Conservation (phyloP, 2,329 filamentous ascomycete genomes). For the Calonectria pseudoturangicola region DNA sequence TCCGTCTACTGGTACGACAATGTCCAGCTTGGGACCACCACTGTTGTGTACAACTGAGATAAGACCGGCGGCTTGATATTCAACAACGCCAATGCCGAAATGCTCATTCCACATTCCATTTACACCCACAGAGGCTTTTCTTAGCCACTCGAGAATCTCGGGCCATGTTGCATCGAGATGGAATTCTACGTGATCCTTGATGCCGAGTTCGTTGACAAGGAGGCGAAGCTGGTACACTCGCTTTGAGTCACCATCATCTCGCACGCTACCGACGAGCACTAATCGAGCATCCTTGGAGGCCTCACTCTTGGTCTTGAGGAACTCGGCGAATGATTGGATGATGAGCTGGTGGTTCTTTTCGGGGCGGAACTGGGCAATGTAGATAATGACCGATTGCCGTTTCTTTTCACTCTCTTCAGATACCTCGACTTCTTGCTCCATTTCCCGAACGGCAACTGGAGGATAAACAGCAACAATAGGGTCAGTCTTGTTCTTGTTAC, state of each 20-base stretch:
- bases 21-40: constrained; percentile 94
- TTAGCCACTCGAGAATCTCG: constrained; percentile 87
- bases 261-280: constrained; percentile 93
- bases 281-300: constrained; percentile 77
- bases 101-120: constrained; percentile 99
- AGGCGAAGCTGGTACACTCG: constrained; percentile 92
- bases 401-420: constrained; percentile 79
- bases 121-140: constrained; percentile 86
- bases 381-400: constrained; percentile 85
- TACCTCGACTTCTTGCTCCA: constrained; percentile 84
- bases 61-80: constrained; percentile 96
- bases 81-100: constrained; percentile 98
- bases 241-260: constrained; percentile 86
- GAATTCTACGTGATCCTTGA: constrained; percentile 91
- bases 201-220: constrained; percentile 88
- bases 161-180: constrained; percentile 93
- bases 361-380: constrained; percentile 97
- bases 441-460: constrained; percentile 90
- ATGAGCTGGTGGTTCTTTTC: constrained; percentile 97
- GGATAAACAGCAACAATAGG: constrained; percentile 89
- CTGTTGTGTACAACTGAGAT: constrained; percentile 95
- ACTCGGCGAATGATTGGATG: constrained; percentile 87
- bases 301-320: constrained; percentile 74
- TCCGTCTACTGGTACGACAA: constrained; percentile 88
- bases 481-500: constrained; percentile 65